Evolutionary conservation across 805 yeast genomes (phyloP), one percentile per base, ranked within the genome.

Genomic region (Kodamaea nitidulidarum): DNA sequence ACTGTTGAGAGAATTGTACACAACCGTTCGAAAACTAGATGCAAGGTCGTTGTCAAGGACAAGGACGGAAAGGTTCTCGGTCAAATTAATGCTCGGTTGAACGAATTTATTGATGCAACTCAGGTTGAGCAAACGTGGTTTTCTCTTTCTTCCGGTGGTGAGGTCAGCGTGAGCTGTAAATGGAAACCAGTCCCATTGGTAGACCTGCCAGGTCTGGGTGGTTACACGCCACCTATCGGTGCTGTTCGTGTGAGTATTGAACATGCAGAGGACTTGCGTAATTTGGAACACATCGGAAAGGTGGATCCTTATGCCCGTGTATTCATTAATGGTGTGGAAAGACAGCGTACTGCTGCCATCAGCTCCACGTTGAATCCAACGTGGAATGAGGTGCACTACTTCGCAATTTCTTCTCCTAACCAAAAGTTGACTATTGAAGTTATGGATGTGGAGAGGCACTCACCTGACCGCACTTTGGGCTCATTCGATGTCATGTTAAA

Each of bases 211-310:
- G 86, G 88, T 44, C 64, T 85, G 15, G 78, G 81, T 49, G 93
- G 91, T 37, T 91, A 88, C 65, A 78, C 88, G n/a, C 88, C 88
- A 42, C 98, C 98, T 36, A 82, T 91, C 56, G 98, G 99, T 57
- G 91, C 84, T 24, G 73, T 90, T 4, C 80, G 97, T 55, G 70
- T 93, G 20, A 70, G 75, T 43, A 61, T 93, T 44, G 76, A 75
- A 48, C 75, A 73, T 44, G 97, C 95, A 31, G 76, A 73, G 41
- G 83, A 79, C 44, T 74, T 93, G 54, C 76, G 84, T 43, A 91
- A 93, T 61, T 72, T 90, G 62, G 97, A 91, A 60, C 83, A 78
- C 40, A 72, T 93, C 43, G 98, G 98, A 44, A 86, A 80, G 52
- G 79, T 88, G 56, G 98, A 93, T 62, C 98, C 99, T 32, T 93